Evolutionary conservation across 2,329 filamentous ascomycete genomes (phyloP).

Genomic region (Colletotrichum agaves): DNA sequence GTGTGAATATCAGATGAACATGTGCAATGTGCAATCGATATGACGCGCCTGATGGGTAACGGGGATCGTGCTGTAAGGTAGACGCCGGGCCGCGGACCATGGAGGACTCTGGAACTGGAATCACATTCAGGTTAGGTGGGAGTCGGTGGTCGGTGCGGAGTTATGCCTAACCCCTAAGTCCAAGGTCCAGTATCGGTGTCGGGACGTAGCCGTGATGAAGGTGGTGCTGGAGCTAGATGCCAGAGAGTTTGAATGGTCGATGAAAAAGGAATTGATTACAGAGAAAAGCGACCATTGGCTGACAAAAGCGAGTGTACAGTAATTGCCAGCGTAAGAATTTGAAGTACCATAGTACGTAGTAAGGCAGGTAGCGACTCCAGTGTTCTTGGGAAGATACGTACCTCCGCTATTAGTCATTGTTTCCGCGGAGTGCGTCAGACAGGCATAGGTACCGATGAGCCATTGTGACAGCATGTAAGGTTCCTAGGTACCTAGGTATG

Average conservation of each 20-base stretch:
- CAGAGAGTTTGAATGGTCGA: constrained; percentile 19
- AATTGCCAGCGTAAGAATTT: background rate
- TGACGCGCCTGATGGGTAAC: constrained; percentile 12
- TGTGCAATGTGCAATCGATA: constrained; percentile 4
- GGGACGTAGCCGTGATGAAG: background rate
- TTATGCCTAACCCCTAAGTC: constrained; percentile 32
- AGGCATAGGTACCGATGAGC: background rate
- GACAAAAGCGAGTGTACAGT: constrained; percentile 29
- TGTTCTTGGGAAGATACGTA: constrained; percentile 21
- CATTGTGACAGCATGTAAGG: background rate
- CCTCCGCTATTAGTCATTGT: background rate
- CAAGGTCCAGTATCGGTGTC: no score
- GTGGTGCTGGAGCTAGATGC: background rate
- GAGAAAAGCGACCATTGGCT: constrained; percentile 26
- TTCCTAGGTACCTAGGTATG: background rate
- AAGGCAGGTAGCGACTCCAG: no score
- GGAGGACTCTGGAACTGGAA: constrained; percentile 9
- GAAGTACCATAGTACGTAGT: no score
- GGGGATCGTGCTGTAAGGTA: background rate
- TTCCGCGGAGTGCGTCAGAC: constrained; percentile 34
- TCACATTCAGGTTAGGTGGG: background rate
- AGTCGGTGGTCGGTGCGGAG: constrained; percentile 28
- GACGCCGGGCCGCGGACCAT: background rate
- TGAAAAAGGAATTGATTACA: constrained; percentile 27
- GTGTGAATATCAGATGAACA: constrained; percentile 7